phyloP scores from a whole-genome alignment of 768 basidiomycete genomes.

The Rhodotorula babjevae region DNA sequence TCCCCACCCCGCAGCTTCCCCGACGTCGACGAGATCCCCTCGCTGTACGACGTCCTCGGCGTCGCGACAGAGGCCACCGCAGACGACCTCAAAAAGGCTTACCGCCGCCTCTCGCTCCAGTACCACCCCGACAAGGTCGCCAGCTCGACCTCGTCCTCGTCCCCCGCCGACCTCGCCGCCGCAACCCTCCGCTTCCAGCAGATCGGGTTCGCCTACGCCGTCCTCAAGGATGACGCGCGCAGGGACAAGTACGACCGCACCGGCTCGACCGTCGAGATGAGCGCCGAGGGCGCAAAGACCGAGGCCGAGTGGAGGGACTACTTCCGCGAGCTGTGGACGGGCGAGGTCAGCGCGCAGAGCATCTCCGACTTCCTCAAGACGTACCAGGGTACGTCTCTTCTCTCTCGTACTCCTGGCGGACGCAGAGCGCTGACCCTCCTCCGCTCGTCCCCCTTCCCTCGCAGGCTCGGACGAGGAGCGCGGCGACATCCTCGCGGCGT shows the following conservation, averaged over 20 bases:
- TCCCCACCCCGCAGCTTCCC: constrained; percentile 16
- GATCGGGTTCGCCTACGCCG: constrained; percentile 87
- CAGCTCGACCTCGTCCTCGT: constrained; percentile 58
- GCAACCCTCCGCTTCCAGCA: constrained; percentile 73
- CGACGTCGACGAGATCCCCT: constrained; percentile 19
- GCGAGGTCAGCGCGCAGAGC: constrained; percentile 48
- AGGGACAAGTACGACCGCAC: constrained; percentile 75
- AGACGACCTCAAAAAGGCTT: constrained; percentile 51
- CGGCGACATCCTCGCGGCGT: constrained; percentile 71
- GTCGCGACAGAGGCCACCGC: constrained; percentile 9
- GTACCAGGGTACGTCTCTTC: constrained; percentile 68
- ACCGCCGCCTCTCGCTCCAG: constrained; percentile 72
- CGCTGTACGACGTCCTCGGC: constrained; percentile 37
- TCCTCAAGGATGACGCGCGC: constrained; percentile 72
- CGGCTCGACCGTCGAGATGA: constrained; percentile 75
- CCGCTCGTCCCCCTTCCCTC: background rate
- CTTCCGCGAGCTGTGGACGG: constrained; percentile 53
- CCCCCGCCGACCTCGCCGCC: constrained; percentile 60
- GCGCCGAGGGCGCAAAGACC: constrained; percentile 55
- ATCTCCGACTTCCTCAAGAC: constrained; percentile 89
- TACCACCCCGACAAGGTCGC: constrained; percentile 78
- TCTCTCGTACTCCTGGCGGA: background rate
- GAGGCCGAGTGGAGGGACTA: constrained; percentile 92
- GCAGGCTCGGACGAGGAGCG: constrained; percentile 80
- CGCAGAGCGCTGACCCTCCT: background rate